Evolutionary conservation across 2,329 filamentous ascomycete genomes (phyloP), one percentile per base, ranked within the genome.

Genomic region (Plenodomus tracheiphilus): DNA sequence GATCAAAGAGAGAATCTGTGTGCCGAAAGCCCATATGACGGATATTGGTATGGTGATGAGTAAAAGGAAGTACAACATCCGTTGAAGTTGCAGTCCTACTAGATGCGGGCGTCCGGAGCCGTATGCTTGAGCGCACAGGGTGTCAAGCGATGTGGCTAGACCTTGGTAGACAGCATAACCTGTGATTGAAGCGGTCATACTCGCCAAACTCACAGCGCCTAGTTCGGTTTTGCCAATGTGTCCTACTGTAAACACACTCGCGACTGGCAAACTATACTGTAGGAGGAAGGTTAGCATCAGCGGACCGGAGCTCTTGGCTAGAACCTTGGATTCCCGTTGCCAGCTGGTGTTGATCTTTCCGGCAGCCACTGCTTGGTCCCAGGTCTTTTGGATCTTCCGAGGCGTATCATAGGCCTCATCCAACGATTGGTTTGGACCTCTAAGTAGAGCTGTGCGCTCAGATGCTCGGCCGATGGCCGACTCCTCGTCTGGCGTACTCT

Each of bases 121-220:
- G 68, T 95, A 97, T 0, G 94, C 93, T 72, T 97, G 93, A 0
- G 93, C 85, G 70, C 93, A 97, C 2, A 97, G 84, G 0, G 93
- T 97, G 73, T 97, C 93, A 32, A 97, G 79, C 56, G 87, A 90
- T 4, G 93, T 97, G 1, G 91, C 87, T 13, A 97, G 80, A n/a
- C 91, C 76, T 58, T 78, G 75, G 43, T 76, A 78, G 13, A 77
- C 73, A 1, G 75, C 71, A 49, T 77, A 78, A 1, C 76, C 76
- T 2, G 76, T 79, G 21, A 79, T 78, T 39, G 73, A 76, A 0
- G 76, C 76, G 1, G 76, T 79, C 77, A 79, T 79, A 41, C 66
- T 72, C 4, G 75, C 77, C 28, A 79, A 56, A 47, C 72, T 75
- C 6, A 79, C 77, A 7, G 77, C 77, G 3, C 76, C 77, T 2